Evolutionary conservation across 2,329 filamentous ascomycete species (phyloP), one percentile per base, ranked within the genome.

Genomic region (Coccinonectria pachysandricola): DNA sequence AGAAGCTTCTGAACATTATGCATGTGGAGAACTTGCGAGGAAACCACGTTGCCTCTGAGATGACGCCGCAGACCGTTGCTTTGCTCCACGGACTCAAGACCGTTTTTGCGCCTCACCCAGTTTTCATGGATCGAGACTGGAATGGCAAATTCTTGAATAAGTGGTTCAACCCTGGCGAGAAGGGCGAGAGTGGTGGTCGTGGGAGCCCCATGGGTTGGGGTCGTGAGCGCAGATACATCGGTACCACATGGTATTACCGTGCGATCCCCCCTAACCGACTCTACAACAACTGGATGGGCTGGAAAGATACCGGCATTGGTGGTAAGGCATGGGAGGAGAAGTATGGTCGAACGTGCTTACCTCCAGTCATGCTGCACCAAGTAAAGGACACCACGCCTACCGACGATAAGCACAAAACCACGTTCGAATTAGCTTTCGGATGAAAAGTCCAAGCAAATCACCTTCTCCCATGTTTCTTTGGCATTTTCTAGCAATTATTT

Each of bases 121-220:
- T 87, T 23, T 87, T 76, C 52, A 82, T 85, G 45, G 81, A 88
- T 52, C 71, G 80, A 34, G 69, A 79, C 25, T 86, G 79, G 79
- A 56, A 57, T 15, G 60, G 65, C 3, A 52, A 58, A 15, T 65
- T 65, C 32, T 49, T 76, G 15, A 62, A 63, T 15, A 62, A 60
- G 35, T 75, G 65, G 63, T 75, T 76, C 53, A 76, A 77, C 35
- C 64, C 68, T 7, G 71, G 71, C 1, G 59, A 61, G 6, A 62
- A 62, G 6, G 70, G 68, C 6, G 62, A 66, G 34, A 62, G 60
- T 19, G 71, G 71, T 26, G 63, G 67, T 11, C 54, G 61, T 14
- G 66, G 65, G 27, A 71, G 65, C 31, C 64, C 71, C 19, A 72
- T 72, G 56, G 68, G 68, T 13, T 71, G 67, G 68, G 70, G 69